Base-by-base conservation (phyloP, 768 basidiomycete genomes). In the Xerocomus brunneocitrinus region DNA sequence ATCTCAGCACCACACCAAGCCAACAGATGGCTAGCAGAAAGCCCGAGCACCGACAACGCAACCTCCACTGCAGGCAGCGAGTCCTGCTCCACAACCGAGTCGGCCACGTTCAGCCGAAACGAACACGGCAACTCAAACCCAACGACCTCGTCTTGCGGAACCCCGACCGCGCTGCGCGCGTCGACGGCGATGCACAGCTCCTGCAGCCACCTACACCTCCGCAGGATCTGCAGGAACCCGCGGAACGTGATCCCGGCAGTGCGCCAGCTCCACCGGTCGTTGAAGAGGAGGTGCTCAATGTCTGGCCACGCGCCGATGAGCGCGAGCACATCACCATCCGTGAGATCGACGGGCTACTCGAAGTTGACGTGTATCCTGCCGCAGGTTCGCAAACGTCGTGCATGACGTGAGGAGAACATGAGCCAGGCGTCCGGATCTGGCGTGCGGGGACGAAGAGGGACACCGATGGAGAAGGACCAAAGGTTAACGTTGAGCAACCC, bases 231-330 rank as follows among this genome's bases (percentile, higher is more conserved):
- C 14, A 31, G 12, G 4, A 61, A 47, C 22, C 56, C 50, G 7
- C 12, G 25, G 8, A 55, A 34, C 10, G 54, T 52, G 54, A 61
- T 44, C 16, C 53, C 56, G 0, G 39, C 1, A 1, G 36, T 46
- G 5, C 50, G 22, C 54, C 57, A 62, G 9, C 54, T 57, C 54
- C 49, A 55, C 3, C 50, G 35, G 24, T 53, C 47, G 31, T 62
- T 54, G 44, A 61, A 39, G 31, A 47, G 4, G 28, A 62, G 27
- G 1, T 31, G 32, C 7, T 47, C 34, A 5, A 62, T 19, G 6
- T 39, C 19, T 7, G 60, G 57, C 53, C 50, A 61, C 8, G 57
- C 41, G 9, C 47, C 13, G 10, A 46, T 48, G 47, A 62, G 28
- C 27, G 22, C 9, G 32, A 61, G 48, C 32, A 61, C 3, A 43